Percentiles rank a stretch among this genome's conserved stretches.
Conservation (phyloP, 805 yeast genomes). For the Yamadazyma paraphyllophila region DNA sequence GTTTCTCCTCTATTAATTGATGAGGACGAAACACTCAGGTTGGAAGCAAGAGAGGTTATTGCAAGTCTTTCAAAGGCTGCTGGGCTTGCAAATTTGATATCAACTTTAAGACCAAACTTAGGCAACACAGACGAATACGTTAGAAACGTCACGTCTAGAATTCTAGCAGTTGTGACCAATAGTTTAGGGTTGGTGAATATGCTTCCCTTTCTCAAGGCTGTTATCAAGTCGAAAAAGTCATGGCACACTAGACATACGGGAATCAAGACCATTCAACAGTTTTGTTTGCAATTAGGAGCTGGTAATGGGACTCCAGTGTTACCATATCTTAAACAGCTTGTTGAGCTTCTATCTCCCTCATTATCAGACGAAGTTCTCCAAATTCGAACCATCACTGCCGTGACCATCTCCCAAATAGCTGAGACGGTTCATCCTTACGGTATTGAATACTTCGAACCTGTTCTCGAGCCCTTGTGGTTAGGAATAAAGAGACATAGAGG, state of each 20-base stretch:
- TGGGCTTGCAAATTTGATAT: slow-evolving; percentile 78
- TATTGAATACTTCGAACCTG: slow-evolving; percentile 75
- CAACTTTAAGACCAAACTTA: slow-evolving; percentile 75
- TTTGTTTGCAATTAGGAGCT: slow-evolving; percentile 65
- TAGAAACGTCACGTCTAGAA: slow-evolving; percentile 70
- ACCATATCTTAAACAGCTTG: slow-evolving; percentile 67
- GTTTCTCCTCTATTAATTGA: slow-evolving; percentile 78
- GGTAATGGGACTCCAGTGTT: slow-evolving; percentile 53
- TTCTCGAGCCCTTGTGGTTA: slow-evolving; percentile 75
- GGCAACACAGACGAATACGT: slow-evolving; percentile 81
- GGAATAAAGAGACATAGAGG: slow-evolving; percentile 81
- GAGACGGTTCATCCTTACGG: slow-evolving; percentile 86
- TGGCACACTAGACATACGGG: slow-evolving; percentile 89
- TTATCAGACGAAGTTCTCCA: slow-evolving; percentile 65
- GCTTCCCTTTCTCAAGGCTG: slow-evolving; percentile 80
- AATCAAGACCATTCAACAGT: slow-evolving; percentile 69
- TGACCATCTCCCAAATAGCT: slow-evolving; percentile 71
- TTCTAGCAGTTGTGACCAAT: slow-evolving; percentile 80
- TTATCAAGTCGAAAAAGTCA: slow-evolving; percentile 68
- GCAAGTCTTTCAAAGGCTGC: slow-evolving; percentile 75
- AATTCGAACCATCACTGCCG: slow-evolving; percentile 69
- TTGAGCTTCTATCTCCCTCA: slow-evolving; percentile 57
- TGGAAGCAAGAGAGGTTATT: slow-evolving; percentile 77
- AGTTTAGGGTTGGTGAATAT: slow-evolving; percentile 70
- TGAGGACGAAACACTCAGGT: slow-evolving; percentile 69